These are phyloP conservation scores for Rhodotorula taiwanensis DNA, from an alignment of 768 basidiomycete species.

Conservation along the genomic window DNA sequence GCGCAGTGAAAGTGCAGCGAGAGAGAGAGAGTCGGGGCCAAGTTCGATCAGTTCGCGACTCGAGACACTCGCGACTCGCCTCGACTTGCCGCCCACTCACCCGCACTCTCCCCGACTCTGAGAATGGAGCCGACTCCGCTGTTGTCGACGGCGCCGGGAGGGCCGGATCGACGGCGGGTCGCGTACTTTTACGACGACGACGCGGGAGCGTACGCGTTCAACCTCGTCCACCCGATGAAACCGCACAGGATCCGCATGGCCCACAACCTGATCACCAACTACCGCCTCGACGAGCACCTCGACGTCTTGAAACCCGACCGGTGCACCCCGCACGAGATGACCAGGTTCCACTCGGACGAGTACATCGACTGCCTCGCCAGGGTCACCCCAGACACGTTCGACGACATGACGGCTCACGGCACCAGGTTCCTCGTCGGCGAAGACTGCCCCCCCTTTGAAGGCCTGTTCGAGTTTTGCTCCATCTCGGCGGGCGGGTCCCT, in stretches of 20 bases:
- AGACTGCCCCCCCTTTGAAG: slow-evolving; percentile 95
- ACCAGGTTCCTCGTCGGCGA: slow-evolving; percentile 71
- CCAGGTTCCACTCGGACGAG: slow-evolving; percentile 96
- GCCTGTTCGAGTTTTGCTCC: slow-evolving; percentile 91
- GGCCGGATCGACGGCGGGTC: slow-evolving; percentile 19
- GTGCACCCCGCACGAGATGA: slow-evolving; percentile 68
- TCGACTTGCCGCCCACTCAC: too few species aligned
- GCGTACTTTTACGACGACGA: slow-evolving; percentile 38
- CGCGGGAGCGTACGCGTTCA: slow-evolving; percentile 35
- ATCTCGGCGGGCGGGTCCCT: slow-evolving; percentile 94
- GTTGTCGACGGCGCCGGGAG: not conserved
- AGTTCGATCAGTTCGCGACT: too few species aligned
- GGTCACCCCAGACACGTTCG: slow-evolving; percentile 85
- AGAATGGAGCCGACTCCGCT: not conserved
- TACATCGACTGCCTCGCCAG: slow-evolving; percentile 84
- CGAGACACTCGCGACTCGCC: too few species aligned
- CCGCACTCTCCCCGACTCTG: too few species aligned
- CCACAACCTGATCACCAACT: slow-evolving; percentile 81
- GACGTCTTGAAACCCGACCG: slow-evolving; percentile 76
- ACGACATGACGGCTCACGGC: slow-evolving; percentile 75
- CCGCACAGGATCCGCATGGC: slow-evolving; percentile 91
- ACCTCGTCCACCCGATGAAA: slow-evolving; percentile 79
- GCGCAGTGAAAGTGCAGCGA: too few species aligned
- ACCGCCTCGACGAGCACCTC: slow-evolving; percentile 91
- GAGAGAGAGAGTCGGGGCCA: too few species aligned